Evolutionary conservation across 495 filamentous ascomycete genomes (phyloP).

Genomic region (Penicillium goetzii): DNA sequence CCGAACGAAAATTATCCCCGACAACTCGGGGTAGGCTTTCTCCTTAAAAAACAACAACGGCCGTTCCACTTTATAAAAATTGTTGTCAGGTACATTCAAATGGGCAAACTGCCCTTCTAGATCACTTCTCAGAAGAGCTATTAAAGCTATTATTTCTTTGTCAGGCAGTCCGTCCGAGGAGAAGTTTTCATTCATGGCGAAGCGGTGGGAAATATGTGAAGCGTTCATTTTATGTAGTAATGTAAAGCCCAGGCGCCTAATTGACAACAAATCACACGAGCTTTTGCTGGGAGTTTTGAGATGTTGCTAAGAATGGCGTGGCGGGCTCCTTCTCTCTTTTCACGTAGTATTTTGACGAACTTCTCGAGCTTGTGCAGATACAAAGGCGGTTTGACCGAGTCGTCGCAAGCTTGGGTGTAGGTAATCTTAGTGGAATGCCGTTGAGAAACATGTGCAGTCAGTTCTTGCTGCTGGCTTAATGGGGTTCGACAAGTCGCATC

Average conservation of each 20-base stretch:
- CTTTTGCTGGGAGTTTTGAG: conserved; percentile 1
- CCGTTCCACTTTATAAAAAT: background rate
- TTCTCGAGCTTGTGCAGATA: background rate
- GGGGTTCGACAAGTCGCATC: conserved; percentile 12
- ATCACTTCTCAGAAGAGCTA: background rate
- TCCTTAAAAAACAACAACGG: background rate
- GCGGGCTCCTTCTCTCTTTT: background rate
- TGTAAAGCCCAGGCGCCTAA: conserved; percentile 8
- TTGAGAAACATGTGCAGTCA: background rate
- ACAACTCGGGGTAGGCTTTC: background rate
- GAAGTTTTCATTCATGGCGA: background rate
- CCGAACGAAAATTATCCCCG: conserved; percentile 15
- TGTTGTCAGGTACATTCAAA: background rate
- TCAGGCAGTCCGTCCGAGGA: background rate
- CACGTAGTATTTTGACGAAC: background rate
- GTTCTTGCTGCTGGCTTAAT: conserved; percentile 3
- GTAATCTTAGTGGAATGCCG: conserved; percentile 1
- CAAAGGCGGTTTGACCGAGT: background rate
- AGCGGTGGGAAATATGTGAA: background rate
- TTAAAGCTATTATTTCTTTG: background rate
- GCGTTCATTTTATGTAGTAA: background rate
- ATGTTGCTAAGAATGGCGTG: background rate
- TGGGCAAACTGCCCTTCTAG: background rate
- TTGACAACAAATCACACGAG: conserved; percentile 20
- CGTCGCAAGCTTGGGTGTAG: background rate